A percentile compares a stretch with the other conserved stretches of the same genome.
These are phyloP conservation scores for Suillus sp. DNA, from an alignment of 768 basidiomycete genomes.

Conservation along the genomic window DNA sequence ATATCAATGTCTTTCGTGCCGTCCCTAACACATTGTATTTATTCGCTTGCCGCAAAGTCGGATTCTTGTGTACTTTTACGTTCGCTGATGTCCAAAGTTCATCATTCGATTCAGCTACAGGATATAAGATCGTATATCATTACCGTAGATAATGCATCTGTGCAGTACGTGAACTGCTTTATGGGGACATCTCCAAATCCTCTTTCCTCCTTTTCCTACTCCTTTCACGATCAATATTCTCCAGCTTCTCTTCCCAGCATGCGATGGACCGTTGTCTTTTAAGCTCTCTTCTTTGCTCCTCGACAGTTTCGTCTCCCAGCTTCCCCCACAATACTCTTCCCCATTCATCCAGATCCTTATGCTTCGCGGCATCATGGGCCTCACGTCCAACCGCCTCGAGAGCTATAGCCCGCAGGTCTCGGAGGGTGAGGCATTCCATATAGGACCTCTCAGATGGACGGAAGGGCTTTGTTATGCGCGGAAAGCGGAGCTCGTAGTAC, in stretches of 20 bases:
- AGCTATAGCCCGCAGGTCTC: constrained; percentile 56
- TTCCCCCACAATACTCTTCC: constrained; percentile 42
- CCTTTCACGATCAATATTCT: constrained; percentile 26
- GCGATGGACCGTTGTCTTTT: constrained; percentile 44
- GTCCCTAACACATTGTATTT: too few species aligned
- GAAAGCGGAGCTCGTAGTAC: constrained; percentile 86
- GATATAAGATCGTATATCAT: not conserved
- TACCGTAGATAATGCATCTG: not conserved
- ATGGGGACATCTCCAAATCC: constrained; percentile 29
- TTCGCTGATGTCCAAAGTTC: too few species aligned
- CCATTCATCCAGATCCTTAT: constrained; percentile 56
- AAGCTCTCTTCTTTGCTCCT: constrained; percentile 18
- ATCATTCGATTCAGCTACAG: too few species aligned
- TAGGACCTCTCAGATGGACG: constrained; percentile 65
- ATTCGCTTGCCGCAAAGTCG: too few species aligned
- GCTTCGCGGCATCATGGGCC: constrained; percentile 28
- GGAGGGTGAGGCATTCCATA: constrained; percentile 52
- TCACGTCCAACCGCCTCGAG: constrained; percentile 57
- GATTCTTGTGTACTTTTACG: too few species aligned
- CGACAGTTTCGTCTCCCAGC: constrained; percentile 39
- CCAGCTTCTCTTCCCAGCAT: constrained; percentile 47
- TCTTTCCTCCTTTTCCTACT: constrained; percentile 24
- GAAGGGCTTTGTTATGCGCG: constrained; percentile 72
- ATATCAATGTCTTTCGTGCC: too few species aligned
- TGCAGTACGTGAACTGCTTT: constrained; percentile 4